Evolutionary conservation across 2,329 filamentous ascomycete species (phyloP).

Genomic region (Cyphellophora europaea): DNA sequence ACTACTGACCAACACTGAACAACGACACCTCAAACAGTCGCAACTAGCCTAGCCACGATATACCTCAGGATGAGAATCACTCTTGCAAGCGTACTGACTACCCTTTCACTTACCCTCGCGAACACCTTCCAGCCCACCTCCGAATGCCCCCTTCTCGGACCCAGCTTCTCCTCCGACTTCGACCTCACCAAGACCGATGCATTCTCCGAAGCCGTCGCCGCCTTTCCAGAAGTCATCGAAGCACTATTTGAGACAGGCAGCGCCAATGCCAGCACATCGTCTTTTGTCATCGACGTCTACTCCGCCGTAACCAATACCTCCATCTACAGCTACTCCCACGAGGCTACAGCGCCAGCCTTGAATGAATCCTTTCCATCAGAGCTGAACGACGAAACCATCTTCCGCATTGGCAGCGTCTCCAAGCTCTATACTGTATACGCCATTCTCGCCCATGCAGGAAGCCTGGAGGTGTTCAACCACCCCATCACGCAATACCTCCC

Average conservation of each 20-base stretch:
- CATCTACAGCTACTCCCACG: slow-evolving; percentile 4
- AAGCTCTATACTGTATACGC: slow-evolving; percentile 33
- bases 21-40: too few relatives aligned
- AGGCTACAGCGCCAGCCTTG: slow-evolving; percentile 1
- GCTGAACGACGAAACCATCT: slow-evolving; percentile 31
- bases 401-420: slow-evolving; percentile 31
- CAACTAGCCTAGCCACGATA: too few relatives aligned
- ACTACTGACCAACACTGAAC: too few relatives aligned
- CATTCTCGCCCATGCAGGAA: slow-evolving; percentile 24
- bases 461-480: slow-evolving; percentile 28
- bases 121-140: not conserved
- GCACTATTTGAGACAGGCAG: slow-evolving; percentile 1
- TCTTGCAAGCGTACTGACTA: too few relatives aligned
- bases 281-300: slow-evolving; percentile 4
- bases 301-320: slow-evolving; percentile 2
- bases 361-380: not conserved
- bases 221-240: slow-evolving; percentile 2
- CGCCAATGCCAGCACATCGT: not conserved
- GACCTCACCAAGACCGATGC: slow-evolving; percentile 3
- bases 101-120: not conserved
- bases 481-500: slow-evolving; percentile 39
- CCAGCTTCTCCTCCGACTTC: slow-evolving; percentile 2
- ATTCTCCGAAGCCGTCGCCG: not conserved
- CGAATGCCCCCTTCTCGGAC: slow-evolving; percentile 2
- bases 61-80: too few relatives aligned